phyloP scores from a whole-genome alignment of 2,329 filamentous ascomycete species.

The Talaromyces islandicus region DNA sequence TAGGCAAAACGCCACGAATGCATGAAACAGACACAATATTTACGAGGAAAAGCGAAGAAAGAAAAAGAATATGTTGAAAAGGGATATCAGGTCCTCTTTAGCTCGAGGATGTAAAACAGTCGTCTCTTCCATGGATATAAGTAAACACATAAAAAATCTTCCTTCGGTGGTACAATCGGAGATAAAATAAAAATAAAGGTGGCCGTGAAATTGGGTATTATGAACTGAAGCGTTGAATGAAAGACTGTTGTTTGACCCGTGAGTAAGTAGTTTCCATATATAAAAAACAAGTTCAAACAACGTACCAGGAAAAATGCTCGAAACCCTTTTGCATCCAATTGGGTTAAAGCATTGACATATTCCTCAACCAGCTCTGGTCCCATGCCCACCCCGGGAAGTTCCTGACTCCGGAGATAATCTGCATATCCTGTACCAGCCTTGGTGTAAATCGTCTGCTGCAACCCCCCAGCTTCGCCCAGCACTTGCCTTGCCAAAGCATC shows the following conservation, averaged over 20 bases:
- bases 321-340: conserved; percentile 41
- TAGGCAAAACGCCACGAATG: conserved; percentile 1
- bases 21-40: not conserved
- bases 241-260: conserved; percentile 23
- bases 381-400: conserved; percentile 45
- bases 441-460: conserved; percentile 84
- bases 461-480: conserved; percentile 74
- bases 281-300: not conserved
- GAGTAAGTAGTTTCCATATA: conserved; percentile 6
- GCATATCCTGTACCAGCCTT: conserved; percentile 84
- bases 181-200: not conserved
- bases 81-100: not conserved
- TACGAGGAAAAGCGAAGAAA: not conserved
- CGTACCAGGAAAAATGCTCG: conserved; percentile 44
- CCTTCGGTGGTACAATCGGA: not conserved
- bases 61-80: not conserved
- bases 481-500: conserved; percentile 88
- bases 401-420: conserved; percentile 38
- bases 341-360: conserved; percentile 40
- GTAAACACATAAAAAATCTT: not conserved
- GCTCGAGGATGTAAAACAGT: not conserved
- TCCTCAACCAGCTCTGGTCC: conserved; percentile 40
- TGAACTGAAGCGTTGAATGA: conserved; percentile 41
- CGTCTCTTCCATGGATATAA: not conserved
- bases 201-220: conserved; percentile 17